A percentile compares a stretch with the other conserved stretches of the same genome.
Evolutionary conservation across 257 asterid genomes (phyloP).

Genomic region (Voacanga thouarsii): DNA sequence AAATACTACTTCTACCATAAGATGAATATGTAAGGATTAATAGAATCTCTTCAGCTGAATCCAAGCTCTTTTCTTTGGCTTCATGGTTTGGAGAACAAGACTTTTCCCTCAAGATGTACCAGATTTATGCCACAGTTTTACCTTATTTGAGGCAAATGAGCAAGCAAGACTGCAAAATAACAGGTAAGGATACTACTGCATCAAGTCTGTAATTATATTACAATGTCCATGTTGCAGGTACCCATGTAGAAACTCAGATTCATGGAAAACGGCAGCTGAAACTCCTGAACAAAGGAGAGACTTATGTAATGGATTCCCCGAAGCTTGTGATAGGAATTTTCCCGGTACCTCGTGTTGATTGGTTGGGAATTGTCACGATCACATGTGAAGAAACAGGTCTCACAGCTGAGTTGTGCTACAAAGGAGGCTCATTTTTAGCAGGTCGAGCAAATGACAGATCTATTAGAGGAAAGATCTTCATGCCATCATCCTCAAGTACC

Average conservation of each 20-base stretch:
- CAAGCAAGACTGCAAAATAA: background rate
- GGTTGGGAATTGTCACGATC: conserved; percentile 66
- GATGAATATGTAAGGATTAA: background rate
- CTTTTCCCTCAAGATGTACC: background rate
- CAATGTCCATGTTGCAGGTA: conserved; percentile 36
- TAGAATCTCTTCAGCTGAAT: background rate
- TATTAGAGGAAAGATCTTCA: conserved; percentile 55
- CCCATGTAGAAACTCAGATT: conserved; percentile 62
- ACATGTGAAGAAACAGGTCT: conserved; percentile 64
- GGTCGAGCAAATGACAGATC: conserved; percentile 50
- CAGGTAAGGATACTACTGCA: background rate
- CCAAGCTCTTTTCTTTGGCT: background rate
- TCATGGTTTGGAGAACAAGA: background rate
- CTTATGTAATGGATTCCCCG: conserved; percentile 68
- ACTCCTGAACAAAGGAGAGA: conserved; percentile 52
- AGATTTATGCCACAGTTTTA: background rate
- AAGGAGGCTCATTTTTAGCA: conserved; percentile 45
- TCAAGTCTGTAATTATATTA: background rate
- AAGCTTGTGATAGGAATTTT: conserved; percentile 63
- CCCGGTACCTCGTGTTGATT: conserved; percentile 68
- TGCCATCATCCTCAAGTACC: conserved; percentile 46
- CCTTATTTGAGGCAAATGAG: background rate
- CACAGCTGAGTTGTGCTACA: conserved; percentile 60
- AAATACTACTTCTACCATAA: background rate
- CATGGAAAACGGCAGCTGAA: conserved; percentile 53